phyloP scores from a whole-genome alignment of 768 basidiomycete species.

The Tricholoma matsutake region DNA sequence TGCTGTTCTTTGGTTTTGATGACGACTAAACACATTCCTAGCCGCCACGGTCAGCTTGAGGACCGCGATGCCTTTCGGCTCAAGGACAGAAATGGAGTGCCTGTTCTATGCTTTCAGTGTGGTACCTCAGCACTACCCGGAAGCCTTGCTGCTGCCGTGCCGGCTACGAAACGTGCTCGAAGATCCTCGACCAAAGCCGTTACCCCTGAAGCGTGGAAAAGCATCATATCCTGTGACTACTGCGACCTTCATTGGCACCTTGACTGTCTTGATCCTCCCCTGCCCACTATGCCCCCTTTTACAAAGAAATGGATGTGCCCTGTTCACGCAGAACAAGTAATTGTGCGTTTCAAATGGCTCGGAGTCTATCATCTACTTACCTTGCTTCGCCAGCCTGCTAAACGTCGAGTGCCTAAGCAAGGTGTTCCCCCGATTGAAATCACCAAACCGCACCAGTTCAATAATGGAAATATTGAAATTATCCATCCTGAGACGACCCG shows the following conservation, averaged over 20 bases:
- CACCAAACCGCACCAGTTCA: conserved; percentile 65
- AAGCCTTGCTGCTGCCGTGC: conserved; percentile 45
- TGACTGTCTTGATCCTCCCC: conserved; percentile 92
- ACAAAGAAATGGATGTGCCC: conserved; percentile 99
- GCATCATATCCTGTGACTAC: conserved; percentile 92
- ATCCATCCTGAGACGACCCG: conserved; percentile 61
- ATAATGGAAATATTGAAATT: conserved; percentile 92
- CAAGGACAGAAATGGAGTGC: conserved; percentile 77
- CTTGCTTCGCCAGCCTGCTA: conserved; percentile 55
- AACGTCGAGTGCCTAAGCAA: conserved; percentile 76
- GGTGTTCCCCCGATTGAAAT: conserved; percentile 69
- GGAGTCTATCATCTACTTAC: conserved; percentile 12
- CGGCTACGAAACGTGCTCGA: conserved; percentile 54
- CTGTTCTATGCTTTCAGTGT: conserved; percentile 91
- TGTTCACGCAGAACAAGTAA: conserved; percentile 84
- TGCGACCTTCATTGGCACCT: conserved; percentile 95
- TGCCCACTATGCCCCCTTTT: conserved; percentile 79
- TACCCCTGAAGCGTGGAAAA: conserved; percentile 57
- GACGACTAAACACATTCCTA: conserved; percentile 20
- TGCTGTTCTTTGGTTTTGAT: conserved; percentile 11
- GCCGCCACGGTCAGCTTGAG: conserved; percentile 86
- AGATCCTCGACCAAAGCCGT: conserved; percentile 43
- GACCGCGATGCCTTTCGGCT: conserved; percentile 87
- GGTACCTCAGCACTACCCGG: conserved; percentile 72
- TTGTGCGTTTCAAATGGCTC: conserved; percentile 50